Conservation (phyloP, 129 eudicot species). For the Daucus carota region DNA sequence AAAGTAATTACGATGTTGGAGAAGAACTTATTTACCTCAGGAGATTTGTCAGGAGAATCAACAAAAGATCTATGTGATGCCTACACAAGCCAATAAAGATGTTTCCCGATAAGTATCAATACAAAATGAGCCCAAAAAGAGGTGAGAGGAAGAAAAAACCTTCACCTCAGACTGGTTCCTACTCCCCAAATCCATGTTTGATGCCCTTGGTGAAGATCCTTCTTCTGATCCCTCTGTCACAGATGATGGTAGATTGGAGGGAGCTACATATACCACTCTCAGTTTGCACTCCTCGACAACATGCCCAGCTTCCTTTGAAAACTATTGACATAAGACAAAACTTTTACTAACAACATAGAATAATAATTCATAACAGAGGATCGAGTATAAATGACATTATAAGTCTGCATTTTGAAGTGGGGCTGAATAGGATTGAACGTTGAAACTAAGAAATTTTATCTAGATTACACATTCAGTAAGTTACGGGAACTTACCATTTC, state of each 20-base stretch:
- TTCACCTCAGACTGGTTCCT: constrained; percentile 37
- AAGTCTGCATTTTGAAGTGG: not conserved
- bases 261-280: constrained; percentile 60
- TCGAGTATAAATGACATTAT: not conserved
- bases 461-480: constrained; percentile 4
- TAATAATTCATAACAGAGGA: not conserved
- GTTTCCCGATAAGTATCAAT: not conserved
- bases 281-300: constrained; percentile 78
- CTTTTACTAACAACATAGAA: not conserved
- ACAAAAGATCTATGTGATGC: constrained; percentile 27
- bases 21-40: constrained; percentile 39
- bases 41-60: constrained; percentile 49
- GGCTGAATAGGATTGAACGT: too few species aligned
- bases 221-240: constrained; percentile 68
- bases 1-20: not conserved
- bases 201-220: constrained; percentile 41
- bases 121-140: not conserved
- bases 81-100: constrained; percentile 21
- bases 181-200: constrained; percentile 33
- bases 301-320: constrained; percentile 62
- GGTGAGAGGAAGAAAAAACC: not conserved
- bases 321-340: constrained; percentile 31
- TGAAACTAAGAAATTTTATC: not conserved
- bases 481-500: constrained; percentile 52
- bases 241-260: constrained; percentile 59